These are phyloP conservation scores for Luvunga scandens DNA, from an alignment of 345 rosid species.

Conservation along the genomic window DNA sequence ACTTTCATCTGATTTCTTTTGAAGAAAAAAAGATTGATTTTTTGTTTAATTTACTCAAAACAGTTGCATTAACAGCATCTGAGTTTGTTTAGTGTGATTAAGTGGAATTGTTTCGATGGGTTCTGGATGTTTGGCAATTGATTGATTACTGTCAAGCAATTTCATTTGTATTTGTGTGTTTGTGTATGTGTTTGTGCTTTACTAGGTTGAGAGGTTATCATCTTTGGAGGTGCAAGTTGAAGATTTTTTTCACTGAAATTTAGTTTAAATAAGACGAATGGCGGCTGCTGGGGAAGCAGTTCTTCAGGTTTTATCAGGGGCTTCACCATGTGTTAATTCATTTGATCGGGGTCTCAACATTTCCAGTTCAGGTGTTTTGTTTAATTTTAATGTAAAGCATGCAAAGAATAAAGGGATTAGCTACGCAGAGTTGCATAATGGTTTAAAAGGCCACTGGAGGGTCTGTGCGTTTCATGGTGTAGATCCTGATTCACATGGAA, in stretches of 20 bases:
- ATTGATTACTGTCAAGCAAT: not conserved
- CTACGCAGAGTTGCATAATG: conserved; percentile 9
- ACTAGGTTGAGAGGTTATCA: conserved; percentile 5
- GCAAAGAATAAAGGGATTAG: conserved; percentile 18
- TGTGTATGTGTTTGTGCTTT: not conserved
- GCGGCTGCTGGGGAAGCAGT: conserved; percentile 44
- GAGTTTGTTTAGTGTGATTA: too few relatives aligned
- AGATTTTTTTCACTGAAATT: not conserved
- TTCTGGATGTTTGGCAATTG: not conserved
- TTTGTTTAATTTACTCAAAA: not conserved
- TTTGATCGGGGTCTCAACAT: conserved; percentile 21
- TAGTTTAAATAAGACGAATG: conserved; percentile 24
- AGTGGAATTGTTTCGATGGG: too few relatives aligned
- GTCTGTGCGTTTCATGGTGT: conserved; percentile 9
- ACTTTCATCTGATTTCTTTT: too few relatives aligned
- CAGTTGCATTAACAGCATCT: not conserved
- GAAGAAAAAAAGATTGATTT: not conserved
- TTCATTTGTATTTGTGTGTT: not conserved
- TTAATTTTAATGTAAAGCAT: conserved; percentile 14
- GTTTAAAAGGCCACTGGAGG: conserved; percentile 14
- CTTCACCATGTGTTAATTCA: conserved; percentile 21
- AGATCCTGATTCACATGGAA: conserved; percentile 9
- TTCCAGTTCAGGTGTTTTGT: conserved; percentile 23
- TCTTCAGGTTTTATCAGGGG: conserved; percentile 31
- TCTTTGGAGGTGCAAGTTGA: conserved; percentile 4